Base-by-base conservation (phyloP, 495 filamentous ascomycete species). In the Pyronema omphalodes region DNA sequence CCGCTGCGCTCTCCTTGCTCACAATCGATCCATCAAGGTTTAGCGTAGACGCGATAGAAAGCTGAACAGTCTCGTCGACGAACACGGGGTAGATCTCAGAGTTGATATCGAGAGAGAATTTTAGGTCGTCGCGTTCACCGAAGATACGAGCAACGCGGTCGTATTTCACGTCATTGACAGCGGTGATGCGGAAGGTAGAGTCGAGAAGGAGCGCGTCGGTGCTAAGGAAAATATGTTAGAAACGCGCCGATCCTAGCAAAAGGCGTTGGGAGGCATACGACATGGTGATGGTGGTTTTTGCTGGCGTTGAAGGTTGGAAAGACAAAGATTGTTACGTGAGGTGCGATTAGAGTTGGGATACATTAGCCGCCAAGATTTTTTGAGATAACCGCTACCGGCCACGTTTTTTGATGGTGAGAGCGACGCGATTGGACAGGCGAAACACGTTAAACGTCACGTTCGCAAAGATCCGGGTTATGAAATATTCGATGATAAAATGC, bases 81-180 rank as follows among this genome's bases (percentile, higher is more conserved):
- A 66, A 59, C 60, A 84, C 75, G 1, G 85, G 85, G 69, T 87
- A 95, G 37, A 99, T 79, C 70, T 96, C 88, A 23, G 75, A 81
- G 73, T 99, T 95, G 71, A 96, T 78, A 71, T 99, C 91, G 57
- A 99, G 82, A 1, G 76, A 79, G 70, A 99, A 81, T 47, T 74
- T 76, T 35, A 81, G 84, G 70, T 88, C 81, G 52, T 76, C 73
- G 17, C 79, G 87, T 34, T 72, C 80, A 61, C 77, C 84, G 41
- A 67, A 73, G 61, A 95, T 73, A 58, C 91, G 88, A 43, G 82
- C 79, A 39, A 95, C 88, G 51, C 89, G 86, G 71, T 96, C 91
- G 69, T 99, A 99, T 70, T 95, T 94, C 57, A 80, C 71, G 50
- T 77, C 71, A 73, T 88, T 82, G 67, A 88, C 66, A 44, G 68